These are phyloP conservation scores for Elongisporangium anandrum DNA, from an alignment of 352 stramenopile genomes.

Conservation along the genomic window DNA sequence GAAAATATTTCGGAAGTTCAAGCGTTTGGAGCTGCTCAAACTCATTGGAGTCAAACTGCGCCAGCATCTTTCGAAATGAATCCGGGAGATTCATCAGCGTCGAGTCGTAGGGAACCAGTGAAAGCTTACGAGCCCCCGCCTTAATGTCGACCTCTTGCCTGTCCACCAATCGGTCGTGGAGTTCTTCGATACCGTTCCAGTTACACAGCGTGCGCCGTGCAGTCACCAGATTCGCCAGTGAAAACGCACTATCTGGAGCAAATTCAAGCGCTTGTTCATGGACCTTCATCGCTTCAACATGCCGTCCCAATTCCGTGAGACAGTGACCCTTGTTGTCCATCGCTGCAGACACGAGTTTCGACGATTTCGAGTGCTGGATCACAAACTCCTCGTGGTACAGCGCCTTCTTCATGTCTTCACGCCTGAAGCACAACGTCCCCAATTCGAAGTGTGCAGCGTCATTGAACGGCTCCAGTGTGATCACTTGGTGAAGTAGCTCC, in stretches of 20 bases:
- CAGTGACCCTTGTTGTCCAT: conserved; percentile 79
- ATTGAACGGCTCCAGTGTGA: conserved; percentile 39
- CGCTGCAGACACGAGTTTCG: conserved; percentile 14
- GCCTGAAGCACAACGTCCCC: conserved; percentile 10
- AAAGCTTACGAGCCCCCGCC: neutral
- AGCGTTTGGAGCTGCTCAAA: conserved; percentile 40
- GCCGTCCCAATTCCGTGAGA: conserved; percentile 37
- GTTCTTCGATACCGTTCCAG: conserved; percentile 44
- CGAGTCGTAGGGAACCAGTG: conserved; percentile 69
- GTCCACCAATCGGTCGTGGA: conserved; percentile 39
- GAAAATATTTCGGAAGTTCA: conserved; percentile 18
- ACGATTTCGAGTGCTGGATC: conserved; percentile 16
- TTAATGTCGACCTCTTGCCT: neutral
- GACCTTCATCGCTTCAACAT: conserved; percentile 30
- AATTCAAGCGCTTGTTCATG: conserved; percentile 40
- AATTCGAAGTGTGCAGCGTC: conserved; percentile 38
- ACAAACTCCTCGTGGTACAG: conserved; percentile 40
- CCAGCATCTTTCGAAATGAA: conserved; percentile 38
- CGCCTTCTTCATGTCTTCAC: conserved; percentile 27
- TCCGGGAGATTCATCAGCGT: conserved; percentile 57
- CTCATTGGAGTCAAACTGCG: conserved; percentile 15
- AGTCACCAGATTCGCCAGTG: conserved; percentile 47
- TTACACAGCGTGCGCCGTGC: conserved; percentile 49
- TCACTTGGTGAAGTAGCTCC: conserved; percentile 26
- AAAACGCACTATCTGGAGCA: conserved; percentile 23